Percentiles rank a stretch among this genome's conserved stretches.
These are phyloP conservation scores for Cafeteria roenbergensis DNA, from an alignment of 108 stramenopile genomes.

Conservation along the genomic window DNA sequence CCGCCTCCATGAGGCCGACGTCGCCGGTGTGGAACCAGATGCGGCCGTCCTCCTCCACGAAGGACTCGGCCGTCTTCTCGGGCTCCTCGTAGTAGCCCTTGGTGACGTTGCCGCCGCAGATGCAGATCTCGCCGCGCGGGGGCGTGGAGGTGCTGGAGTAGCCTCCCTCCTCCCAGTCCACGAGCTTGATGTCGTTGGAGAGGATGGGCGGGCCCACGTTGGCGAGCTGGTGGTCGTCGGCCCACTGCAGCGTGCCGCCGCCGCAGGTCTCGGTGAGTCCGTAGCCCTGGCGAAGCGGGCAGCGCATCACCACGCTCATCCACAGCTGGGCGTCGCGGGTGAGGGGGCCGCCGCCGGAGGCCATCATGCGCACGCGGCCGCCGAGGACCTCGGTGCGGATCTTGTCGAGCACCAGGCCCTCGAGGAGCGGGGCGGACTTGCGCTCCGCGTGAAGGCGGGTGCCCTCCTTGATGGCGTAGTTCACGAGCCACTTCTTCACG, in stretches of 20 bases:
- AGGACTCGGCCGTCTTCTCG: constrained; percentile 20
- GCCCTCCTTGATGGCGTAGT: not conserved
- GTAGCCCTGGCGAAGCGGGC: constrained; percentile 23
- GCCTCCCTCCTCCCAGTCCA: constrained; percentile 24
- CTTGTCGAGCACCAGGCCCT: constrained; percentile 20
- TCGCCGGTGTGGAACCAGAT: constrained; percentile 22
- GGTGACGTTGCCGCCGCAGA: constrained; percentile 8
- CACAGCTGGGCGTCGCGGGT: constrained; percentile 15
- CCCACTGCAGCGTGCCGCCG: constrained; percentile 12
- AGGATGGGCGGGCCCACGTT: constrained; percentile 15
- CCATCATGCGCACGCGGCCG: constrained; percentile 15
- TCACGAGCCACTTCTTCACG: constrained; percentile 14
- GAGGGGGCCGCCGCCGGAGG: constrained; percentile 18
- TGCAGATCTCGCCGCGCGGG: constrained; percentile 5
- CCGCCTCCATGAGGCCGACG: constrained; percentile 11
- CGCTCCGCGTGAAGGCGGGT: not conserved
- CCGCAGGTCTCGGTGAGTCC: constrained; percentile 20
- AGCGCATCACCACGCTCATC: constrained; percentile 17
- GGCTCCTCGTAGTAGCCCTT: constrained; percentile 19
- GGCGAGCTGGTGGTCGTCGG: constrained; percentile 5
- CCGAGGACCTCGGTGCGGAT: constrained; percentile 19
- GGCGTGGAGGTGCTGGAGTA: constrained; percentile 5
- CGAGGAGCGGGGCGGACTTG: constrained; percentile 12
- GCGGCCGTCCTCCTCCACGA: constrained; percentile 7
- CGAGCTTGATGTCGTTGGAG: constrained; percentile 16